Conservation (phyloP, 2,329 filamentous ascomycete species). For the Ceratocystis ficicola region DNA sequence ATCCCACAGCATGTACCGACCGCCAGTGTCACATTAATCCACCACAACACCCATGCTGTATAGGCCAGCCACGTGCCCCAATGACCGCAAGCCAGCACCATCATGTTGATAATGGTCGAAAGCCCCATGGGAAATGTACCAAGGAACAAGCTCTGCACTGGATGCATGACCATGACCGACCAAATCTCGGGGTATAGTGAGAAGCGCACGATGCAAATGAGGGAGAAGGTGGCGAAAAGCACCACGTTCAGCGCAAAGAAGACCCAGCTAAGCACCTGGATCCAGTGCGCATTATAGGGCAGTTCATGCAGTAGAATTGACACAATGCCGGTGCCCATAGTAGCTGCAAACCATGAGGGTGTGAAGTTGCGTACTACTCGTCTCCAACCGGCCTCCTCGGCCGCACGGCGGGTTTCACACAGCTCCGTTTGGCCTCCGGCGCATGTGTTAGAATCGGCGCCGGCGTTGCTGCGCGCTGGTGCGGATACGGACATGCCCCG, state of each 20-base stretch:
- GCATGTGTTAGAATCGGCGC: not conserved
- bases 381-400: constrained; percentile 33
- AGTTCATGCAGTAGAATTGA: constrained; percentile 50
- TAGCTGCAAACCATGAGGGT: constrained; percentile 48
- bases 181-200: constrained; percentile 54
- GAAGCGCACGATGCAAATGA: constrained; percentile 49
- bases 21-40: constrained; percentile 42
- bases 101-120: constrained; percentile 55
- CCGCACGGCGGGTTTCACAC: not conserved
- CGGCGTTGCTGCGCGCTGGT: not conserved
- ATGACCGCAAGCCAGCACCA: constrained; percentile 47
- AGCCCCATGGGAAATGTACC: constrained; percentile 58
- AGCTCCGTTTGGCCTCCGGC: not conserved
- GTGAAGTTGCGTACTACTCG: constrained; percentile 40
- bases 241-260: constrained; percentile 49
- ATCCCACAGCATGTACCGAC: constrained; percentile 42
- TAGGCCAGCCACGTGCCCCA: constrained; percentile 48
- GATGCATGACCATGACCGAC: constrained; percentile 52
- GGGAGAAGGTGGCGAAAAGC: constrained; percentile 44
- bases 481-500: not conserved
- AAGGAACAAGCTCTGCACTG: constrained; percentile 55
- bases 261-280: constrained; percentile 46
- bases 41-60: constrained; percentile 47
- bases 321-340: constrained; percentile 58
- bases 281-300: constrained; percentile 46